Evolutionary conservation across 1,284 basidiomycete species (phyloP).

Genomic region (Trametes hirsuta): DNA sequence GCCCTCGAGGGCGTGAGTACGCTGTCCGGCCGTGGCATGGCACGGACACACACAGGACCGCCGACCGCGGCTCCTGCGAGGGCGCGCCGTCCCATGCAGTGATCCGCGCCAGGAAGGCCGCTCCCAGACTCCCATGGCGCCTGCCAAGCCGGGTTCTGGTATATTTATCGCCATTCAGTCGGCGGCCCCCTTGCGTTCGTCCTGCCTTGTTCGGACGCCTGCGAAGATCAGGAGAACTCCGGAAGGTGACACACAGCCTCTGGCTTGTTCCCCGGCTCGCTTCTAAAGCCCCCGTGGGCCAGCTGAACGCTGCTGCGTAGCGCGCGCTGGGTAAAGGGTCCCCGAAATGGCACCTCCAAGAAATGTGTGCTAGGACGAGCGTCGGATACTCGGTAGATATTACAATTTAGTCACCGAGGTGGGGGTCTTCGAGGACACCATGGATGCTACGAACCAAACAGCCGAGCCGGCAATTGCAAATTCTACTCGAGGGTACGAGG

Average conservation of each 20-base stretch:
- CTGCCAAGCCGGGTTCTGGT: slow-evolving; percentile 14
- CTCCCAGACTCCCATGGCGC: slow-evolving; percentile 17
- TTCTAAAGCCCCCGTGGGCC: slow-evolving; percentile 23
- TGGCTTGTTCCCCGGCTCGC: slow-evolving; percentile 27
- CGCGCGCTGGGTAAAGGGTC: slow-evolving; percentile 13
- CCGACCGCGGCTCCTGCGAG: slow-evolving; percentile 11
- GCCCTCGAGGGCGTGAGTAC: slow-evolving; percentile 9
- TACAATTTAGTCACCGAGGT: background rate
- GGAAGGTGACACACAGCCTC: slow-evolving; percentile 25
- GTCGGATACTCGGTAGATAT: background rate
- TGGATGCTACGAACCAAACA: background rate
- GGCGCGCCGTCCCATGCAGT: slow-evolving; percentile 17
- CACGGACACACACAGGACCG: slow-evolving; percentile 4
- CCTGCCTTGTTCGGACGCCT: slow-evolving; percentile 17
- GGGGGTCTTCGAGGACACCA: background rate
- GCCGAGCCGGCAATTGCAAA: background rate
- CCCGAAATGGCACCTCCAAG: slow-evolving; percentile 6
- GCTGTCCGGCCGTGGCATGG: slow-evolving; percentile 14
- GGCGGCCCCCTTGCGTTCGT: slow-evolving; percentile 22
- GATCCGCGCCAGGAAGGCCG: slow-evolving; percentile 25
- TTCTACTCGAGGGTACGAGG: background rate
- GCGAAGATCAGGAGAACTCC: slow-evolving; percentile 24
- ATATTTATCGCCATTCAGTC: slow-evolving; percentile 22
- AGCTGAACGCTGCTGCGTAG: slow-evolving; percentile 14
- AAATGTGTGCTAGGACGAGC: slow-evolving; percentile 11